Evolutionary conservation across 257 asterid genomes (phyloP), one percentile per base, ranked within the genome.

Genomic region (Plectranthus barbatus): DNA sequence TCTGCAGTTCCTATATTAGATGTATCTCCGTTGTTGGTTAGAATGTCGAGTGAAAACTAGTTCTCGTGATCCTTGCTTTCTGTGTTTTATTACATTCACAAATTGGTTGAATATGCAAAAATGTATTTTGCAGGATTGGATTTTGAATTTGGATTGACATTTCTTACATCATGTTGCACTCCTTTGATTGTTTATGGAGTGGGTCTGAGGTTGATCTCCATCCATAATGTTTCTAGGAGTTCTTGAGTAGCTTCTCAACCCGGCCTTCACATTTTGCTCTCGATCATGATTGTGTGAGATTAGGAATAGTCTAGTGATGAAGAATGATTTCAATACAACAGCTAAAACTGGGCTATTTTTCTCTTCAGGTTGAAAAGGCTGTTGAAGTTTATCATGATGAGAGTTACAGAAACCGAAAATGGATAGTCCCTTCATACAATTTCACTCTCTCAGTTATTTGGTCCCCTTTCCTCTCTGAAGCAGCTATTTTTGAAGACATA

Each of bases 381-480:
- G 65, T 77, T 45, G 64, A 75, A 50, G 85, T 88, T 36, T 84
- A 88, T 77, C 98, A 88, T 31, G 96, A 88, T 10, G 78, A 84
- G 62, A 61, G 44, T 10, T 84, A 71, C 81, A 77, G 51, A 66
- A 74, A 84, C 71, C 77, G 77, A 55, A 75, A 67, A 74, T 91
- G 98, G 96, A 36, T 66, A 55, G 77, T 88, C 74, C 95, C 95
- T 5, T 79, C 77, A 0, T 61, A 81, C 88, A 91, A 88, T 24
- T 72, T 88, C 74, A 79, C 87, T 0, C 23, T 83, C 19, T 84
- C 90, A 0, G 77, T 72, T 8, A 64, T 91, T 41, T 91, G 98
- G 98, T 84, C 95, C 9, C 95, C 98, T 24, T 86, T 86, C 69
- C 85, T 88, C 6, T 86, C 92, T 4, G 47, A 88, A 71, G 90